Conservation (phyloP, 108 stramenopile genomes). For the Fragilaria radians region DNA sequence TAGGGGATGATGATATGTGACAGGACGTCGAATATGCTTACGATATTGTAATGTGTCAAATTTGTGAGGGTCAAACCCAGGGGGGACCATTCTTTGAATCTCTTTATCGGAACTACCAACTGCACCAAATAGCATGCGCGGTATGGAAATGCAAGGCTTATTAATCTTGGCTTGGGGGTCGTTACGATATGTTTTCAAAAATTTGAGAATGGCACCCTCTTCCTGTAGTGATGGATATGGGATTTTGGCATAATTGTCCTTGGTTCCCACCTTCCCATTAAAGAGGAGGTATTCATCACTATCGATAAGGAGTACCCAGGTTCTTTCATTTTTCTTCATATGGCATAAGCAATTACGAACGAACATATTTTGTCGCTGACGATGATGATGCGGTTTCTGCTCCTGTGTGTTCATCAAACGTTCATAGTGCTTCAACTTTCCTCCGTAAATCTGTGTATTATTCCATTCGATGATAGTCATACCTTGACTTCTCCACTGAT, state of each 20-base stretch:
- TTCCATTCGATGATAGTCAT: neutral
- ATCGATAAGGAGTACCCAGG: slow-evolving; percentile 38
- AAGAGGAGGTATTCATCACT: slow-evolving; percentile 42
- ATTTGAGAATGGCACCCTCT: neutral
- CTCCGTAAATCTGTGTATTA: neutral
- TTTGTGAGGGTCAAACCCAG: slow-evolving; percentile 13
- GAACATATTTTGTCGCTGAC: slow-evolving; percentile 43
- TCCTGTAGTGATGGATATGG: neutral
- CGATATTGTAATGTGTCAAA: slow-evolving; percentile 40
- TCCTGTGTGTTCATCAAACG: neutral
- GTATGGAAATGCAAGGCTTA: slow-evolving; percentile 31
- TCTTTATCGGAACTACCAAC: slow-evolving; percentile 17
- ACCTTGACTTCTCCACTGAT: slow-evolving; percentile 16
- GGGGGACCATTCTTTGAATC: slow-evolving; percentile 1
- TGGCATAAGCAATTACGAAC: slow-evolving; percentile 21
- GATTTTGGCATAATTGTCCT: neutral
- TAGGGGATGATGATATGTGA: slow-evolving; percentile 23
- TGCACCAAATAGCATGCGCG: slow-evolving; percentile 34
- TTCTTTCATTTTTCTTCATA: slow-evolving; percentile 22
- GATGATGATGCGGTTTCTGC: slow-evolving; percentile 34
- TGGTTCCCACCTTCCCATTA: slow-evolving; percentile 19
- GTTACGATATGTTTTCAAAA: slow-evolving; percentile 11
- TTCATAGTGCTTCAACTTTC: neutral
- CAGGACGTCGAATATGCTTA: slow-evolving; percentile 20
- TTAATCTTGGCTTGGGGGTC: slow-evolving; percentile 18